A percentile compares a stretch with the other conserved stretches of the same genome.
These are phyloP conservation scores for Claviceps humidiphila DNA, from an alignment of 2,329 filamentous ascomycete genomes.

Conservation along the genomic window DNA sequence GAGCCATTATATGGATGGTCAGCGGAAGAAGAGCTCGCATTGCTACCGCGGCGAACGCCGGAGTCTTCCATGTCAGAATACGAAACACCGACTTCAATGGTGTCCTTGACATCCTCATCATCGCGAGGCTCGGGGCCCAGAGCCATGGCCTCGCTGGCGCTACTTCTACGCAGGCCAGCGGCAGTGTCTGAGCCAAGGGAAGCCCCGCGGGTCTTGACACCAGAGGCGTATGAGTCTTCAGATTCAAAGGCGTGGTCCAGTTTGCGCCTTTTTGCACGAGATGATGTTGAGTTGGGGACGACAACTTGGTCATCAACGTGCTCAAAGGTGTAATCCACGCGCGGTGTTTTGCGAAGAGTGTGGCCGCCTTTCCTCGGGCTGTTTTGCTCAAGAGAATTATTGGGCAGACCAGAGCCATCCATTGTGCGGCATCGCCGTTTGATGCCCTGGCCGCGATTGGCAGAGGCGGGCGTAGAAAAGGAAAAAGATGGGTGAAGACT, in stretches of 20 bases:
- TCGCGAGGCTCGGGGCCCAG: conserved; percentile 21
- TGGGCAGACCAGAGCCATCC: conserved; percentile 22
- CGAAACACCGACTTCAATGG: conserved; percentile 40
- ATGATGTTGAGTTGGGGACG: conserved; percentile 21
- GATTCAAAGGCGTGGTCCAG: conserved; percentile 21
- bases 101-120: conserved; percentile 41
- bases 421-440: conserved; percentile 32
- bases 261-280: conserved; percentile 24
- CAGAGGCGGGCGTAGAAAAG: conserved; percentile 20
- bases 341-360: conserved; percentile 41
- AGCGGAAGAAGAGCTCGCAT: conserved; percentile 18
- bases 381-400: conserved; percentile 32
- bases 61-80: conserved; percentile 20
- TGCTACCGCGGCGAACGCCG: conserved; percentile 13
- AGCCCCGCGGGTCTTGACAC: conserved; percentile 23
- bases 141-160: conserved; percentile 24
- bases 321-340: conserved; percentile 43
- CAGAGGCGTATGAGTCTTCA: conserved; percentile 18
- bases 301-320: conserved; percentile 36
- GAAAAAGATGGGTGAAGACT: conserved; percentile 23
- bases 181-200: conserved; percentile 23
- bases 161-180: conserved; percentile 21
- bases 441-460: conserved; percentile 15
- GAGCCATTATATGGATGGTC: conserved; percentile 10
- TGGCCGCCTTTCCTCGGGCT: conserved; percentile 44